Base-by-base conservation (phyloP, 1,284 basidiomycete species). In the Vanrija pseudolonga region DNA sequence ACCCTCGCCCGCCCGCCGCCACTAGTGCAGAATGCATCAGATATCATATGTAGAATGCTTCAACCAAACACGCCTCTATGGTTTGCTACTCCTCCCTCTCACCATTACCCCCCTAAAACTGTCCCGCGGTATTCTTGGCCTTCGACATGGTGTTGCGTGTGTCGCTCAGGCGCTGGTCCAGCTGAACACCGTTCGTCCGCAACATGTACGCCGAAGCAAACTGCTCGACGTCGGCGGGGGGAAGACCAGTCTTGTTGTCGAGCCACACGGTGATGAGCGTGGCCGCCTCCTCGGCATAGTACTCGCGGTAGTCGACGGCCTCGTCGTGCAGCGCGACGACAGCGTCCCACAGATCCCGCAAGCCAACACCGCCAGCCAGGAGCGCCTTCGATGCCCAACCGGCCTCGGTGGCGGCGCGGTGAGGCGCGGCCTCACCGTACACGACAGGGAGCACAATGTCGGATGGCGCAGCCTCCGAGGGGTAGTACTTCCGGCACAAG, bases 401-500 rank as follows among this genome's bases (percentile, higher is more conserved):
- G 6, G 47, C 23, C 1, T 36, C 43, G 11, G 61, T 45, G 14
- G 8, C 44, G 17, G 36, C 53, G 22, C 37, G 36, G 43, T 45
- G 42, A 19, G 48, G 43, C 15, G 53, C 45, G 1, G 64, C 67
- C 39, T 62, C 59, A 14, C 40, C 52, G 47, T 70, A 73, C 18
- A 72, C 66, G 14, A 71, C 60, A 2, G 68, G 66, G 0, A 74
- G 50, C 26, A 74, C 62, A 24, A 74, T 62, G 53, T 74, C 72
- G 64, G 56, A 40, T 14, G 54, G 50, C 26, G 58, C 48, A 6
- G 86, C 86, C 64, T 95, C 90, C 2, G 91, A 94, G 1, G 91
- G 90, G 72, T 89, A 92, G 74, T 92, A 95, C 28, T 88, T 82
- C 63, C 87, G 85, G 15, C 87, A 89, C 6, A 95, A 79, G 1